A percentile compares a stretch with the other conserved stretches of the same genome.
Conservation (phyloP, 148 eudicot genomes). For the Diospyros lotus region DNA sequence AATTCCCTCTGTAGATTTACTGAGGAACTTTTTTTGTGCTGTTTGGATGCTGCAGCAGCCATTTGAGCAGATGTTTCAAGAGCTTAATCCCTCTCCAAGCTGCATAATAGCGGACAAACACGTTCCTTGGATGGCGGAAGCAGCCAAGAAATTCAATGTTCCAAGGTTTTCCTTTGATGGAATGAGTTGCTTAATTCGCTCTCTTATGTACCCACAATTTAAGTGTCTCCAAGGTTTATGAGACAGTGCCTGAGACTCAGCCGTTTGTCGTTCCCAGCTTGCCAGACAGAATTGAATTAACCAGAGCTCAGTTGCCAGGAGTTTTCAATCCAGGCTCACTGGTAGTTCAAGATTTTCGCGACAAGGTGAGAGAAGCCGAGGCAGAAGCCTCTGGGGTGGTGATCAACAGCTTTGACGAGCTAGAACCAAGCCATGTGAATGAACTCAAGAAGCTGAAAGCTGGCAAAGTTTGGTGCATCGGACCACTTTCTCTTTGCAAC, state of each 20-base stretch:
- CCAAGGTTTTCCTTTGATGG: conserved; percentile 24
- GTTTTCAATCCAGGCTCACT: background rate
- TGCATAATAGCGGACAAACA: background rate
- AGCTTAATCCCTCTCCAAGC: background rate
- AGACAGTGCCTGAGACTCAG: background rate
- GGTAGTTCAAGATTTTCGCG: no score
- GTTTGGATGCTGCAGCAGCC: background rate
- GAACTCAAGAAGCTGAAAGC: conserved; percentile 15
- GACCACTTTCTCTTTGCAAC: conserved; percentile 14
- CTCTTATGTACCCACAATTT: conserved; percentile 14
- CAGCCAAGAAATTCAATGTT: background rate
- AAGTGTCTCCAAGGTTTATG: conserved; percentile 15
- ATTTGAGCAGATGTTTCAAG: background rate
- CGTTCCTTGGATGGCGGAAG: background rate
- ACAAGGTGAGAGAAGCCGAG: conserved; percentile 26
- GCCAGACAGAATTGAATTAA: no score
- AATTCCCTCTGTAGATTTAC: background rate
- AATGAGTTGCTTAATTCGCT: conserved; percentile 24
- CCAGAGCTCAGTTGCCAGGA: no score
- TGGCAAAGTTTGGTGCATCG: conserved; percentile 30
- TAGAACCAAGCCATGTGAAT: conserved; percentile 10
- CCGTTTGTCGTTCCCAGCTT: no score
- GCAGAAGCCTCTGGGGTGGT: conserved; percentile 26
- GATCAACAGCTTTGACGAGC: no score
- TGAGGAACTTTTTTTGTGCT: background rate